These are phyloP conservation scores for Eucommia ulmoides DNA, from an alignment of 257 asterid genomes.

Conservation along the genomic window DNA sequence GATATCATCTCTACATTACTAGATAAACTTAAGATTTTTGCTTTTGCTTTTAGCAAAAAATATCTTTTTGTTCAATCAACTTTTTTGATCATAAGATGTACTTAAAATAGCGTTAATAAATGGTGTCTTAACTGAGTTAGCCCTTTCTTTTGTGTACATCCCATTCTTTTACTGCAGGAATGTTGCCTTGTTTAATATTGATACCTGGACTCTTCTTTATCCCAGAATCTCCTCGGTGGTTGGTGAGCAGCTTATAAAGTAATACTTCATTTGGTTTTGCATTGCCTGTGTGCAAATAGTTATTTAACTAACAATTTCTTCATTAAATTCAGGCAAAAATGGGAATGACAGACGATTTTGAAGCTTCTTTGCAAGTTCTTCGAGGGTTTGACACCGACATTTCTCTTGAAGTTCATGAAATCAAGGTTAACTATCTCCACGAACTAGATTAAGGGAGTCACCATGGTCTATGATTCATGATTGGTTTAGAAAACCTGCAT, in stretches of 20 bases:
- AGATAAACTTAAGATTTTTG: too few relatives aligned
- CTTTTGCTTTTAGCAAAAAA: too few relatives aligned
- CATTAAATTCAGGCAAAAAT: slow-evolving; percentile 50
- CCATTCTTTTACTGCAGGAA: slow-evolving; percentile 29
- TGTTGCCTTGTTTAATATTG: slow-evolving; percentile 72
- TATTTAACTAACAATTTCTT: not conserved
- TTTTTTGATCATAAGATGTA: too few relatives aligned
- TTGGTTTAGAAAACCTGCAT: not conserved
- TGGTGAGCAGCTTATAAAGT: slow-evolving; percentile 32
- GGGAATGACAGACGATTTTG: slow-evolving; percentile 64
- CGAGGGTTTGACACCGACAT: slow-evolving; percentile 81
- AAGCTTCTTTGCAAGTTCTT: slow-evolving; percentile 78
- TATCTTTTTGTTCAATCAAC: too few relatives aligned
- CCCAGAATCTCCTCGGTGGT: slow-evolving; percentile 98
- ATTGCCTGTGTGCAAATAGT: not conserved
- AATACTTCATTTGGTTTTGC: not conserved
- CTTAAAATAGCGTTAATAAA: too few relatives aligned
- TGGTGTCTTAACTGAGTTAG: too few relatives aligned
- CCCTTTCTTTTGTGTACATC: too few relatives aligned
- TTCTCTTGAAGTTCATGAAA: slow-evolving; percentile 61
- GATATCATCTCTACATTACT: too few relatives aligned
- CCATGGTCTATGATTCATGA: not conserved
- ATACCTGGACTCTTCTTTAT: slow-evolving; percentile 83
- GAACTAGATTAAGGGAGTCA: not conserved
- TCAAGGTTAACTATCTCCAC: slow-evolving; percentile 40